Conservation (phyloP, 2,329 filamentous ascomycete genomes). For the Fusarium keratoplasticum region DNA sequence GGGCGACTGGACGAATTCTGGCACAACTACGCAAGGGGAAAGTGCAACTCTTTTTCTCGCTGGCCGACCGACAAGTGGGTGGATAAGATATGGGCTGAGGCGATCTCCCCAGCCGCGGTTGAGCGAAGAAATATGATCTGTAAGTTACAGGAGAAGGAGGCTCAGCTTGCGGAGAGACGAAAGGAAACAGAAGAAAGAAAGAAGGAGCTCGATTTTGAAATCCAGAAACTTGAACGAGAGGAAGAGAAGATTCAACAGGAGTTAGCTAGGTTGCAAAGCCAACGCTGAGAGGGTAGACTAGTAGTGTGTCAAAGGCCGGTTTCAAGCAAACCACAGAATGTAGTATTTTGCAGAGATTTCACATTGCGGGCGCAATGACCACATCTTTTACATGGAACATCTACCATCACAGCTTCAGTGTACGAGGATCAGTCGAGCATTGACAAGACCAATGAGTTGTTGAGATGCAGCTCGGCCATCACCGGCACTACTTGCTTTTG, state of each 20-base stretch:
- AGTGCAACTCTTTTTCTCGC: fast-evolving
- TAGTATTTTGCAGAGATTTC: not conserved
- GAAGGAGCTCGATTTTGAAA: not conserved
- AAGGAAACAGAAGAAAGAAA: not conserved
- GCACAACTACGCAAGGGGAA: not conserved
- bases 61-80: constrained; percentile 6
- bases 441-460: not conserved
- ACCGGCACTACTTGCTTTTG: not conserved
- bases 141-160: not conserved
- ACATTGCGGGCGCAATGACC: not conserved
- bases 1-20: not conserved
- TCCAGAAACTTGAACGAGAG: not conserved
- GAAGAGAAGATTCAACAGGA: not conserved
- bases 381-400: not conserved
- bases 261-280: not conserved
- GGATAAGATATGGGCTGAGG: not conserved
- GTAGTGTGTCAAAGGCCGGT: not conserved
- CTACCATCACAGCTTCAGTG: not conserved
- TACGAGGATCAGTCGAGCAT: not conserved
- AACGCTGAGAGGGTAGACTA: not conserved
- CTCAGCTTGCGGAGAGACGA: not conserved
- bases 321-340: not conserved
- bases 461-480: not conserved
- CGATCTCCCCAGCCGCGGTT: too few relatives aligned
- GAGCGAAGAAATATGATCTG: too few relatives aligned